phyloP scores from a whole-genome alignment of 208 protist genomes.

The Acanthamoeba royreba region DNA sequence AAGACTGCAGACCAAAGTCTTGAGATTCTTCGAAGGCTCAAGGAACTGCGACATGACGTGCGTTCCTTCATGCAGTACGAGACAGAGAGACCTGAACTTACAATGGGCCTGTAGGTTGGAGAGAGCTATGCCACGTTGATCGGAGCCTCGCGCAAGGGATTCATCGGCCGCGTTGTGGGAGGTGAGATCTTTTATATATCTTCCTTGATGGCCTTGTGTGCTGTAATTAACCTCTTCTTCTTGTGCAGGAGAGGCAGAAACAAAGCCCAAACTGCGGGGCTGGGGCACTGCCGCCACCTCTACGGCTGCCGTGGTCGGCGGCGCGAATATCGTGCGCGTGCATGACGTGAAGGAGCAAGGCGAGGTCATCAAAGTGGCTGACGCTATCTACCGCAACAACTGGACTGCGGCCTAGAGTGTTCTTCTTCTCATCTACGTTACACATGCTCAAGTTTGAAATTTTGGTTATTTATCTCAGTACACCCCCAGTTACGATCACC shows the following conservation, averaged over 20 bases:
- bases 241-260: neutral
- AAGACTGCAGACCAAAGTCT: conserved; percentile 63
- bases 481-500: too few species aligned
- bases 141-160: conserved; percentile 70
- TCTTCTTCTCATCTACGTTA: neutral
- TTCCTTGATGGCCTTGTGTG: neutral
- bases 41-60: neutral
- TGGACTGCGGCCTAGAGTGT: neutral
- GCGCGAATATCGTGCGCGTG: conserved; percentile 63
- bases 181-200: neutral
- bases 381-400: conserved; percentile 64
- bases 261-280: conserved; percentile 6
- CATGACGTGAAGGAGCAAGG: conserved; percentile 67
- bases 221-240: neutral
- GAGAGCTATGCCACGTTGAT: conserved; percentile 52
- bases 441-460: too few species aligned
- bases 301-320: conserved; percentile 39
- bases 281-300: conserved; percentile 62
- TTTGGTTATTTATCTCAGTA: neutral
- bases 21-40: conserved; percentile 20
- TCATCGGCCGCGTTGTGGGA: conserved; percentile 54
- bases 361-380: conserved; percentile 62
- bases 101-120: neutral
- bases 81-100: neutral
- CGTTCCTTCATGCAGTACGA: neutral